Evolutionary conservation across 2,329 filamentous ascomycete species (phyloP), one percentile per base, ranked within the genome.

Genomic region (Colletotrichum aenigma): DNA sequence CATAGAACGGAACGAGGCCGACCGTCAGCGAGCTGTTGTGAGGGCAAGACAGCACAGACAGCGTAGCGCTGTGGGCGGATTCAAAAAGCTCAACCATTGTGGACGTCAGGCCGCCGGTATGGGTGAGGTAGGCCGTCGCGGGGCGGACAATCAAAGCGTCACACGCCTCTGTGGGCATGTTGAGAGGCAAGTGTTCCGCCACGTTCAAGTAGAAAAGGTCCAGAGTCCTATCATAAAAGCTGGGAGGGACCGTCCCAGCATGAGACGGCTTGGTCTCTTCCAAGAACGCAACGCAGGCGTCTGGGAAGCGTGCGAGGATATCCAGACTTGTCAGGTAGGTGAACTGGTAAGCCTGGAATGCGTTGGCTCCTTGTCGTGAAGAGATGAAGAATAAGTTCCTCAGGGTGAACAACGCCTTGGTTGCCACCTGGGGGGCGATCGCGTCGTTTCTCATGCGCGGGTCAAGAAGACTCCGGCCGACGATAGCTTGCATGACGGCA

Each of bases 191-290:
- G 82, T 98, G 95, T 82, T 98, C 96, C 3, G 94, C 93, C 0
- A 93, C 91, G 81, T 97, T 97, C 77, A 98, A 90, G 84, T 97
- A 98, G 86, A 95, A 98, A 18, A 98, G 90, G 81, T 97, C 94
- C n/a, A 96, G 87, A 21, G 91, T 93, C 73, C 94, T 90, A 78
- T 95, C 91, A 55, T n/a, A 74, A 7, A 93, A 92, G 77, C 94
- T 90, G 7, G 86, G 84, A 1, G 93, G 91, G 36, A 94, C 91
- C 52, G 87, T 84, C 55, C 90, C 89, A 21, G 91, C 73, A 76
- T 85, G 79, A 30, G 81, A 78, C 2, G 87, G 85, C 5, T 89
- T 88, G 66, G 94, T 93, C 24, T 90, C 89, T 76, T 88, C 87
- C 28, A 98, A 85, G 79, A 97, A 95, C 24, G 89, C 87, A 76